These are phyloP conservation scores for Lichenothelia convexa DNA, from an alignment of 495 filamentous ascomycete species.

Conservation along the genomic window DNA sequence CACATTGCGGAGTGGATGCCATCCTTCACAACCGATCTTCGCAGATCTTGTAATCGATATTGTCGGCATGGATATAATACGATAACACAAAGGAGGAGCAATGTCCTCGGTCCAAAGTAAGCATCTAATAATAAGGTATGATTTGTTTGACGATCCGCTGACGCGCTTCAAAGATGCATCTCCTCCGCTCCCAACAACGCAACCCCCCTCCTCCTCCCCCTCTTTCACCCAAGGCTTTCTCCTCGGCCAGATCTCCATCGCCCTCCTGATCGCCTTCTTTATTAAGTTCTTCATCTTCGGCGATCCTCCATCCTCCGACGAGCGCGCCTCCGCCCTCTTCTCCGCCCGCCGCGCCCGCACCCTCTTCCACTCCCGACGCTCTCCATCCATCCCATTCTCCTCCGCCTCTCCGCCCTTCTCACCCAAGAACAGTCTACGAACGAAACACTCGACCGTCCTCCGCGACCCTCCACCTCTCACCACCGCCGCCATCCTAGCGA, in stretches of 20 bases:
- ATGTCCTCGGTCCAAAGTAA: too few relatives aligned
- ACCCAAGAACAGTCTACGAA: constrained; percentile 11
- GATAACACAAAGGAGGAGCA: too few relatives aligned
- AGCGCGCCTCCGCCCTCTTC: constrained; percentile 45
- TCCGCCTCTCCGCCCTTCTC: constrained; percentile 9
- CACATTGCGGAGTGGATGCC: too few relatives aligned
- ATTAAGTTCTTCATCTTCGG: constrained; percentile 99
- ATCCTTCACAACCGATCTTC: too few relatives aligned
- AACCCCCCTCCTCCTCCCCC: too few relatives aligned
- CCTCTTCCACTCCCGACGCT: constrained; percentile 32
- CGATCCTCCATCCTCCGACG: constrained; percentile 68
- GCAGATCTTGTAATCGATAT: too few relatives aligned
- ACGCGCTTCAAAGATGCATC: too few relatives aligned
- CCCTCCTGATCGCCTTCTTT: constrained; percentile 77
- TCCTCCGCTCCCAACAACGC: too few relatives aligned
- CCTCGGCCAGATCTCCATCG: constrained; percentile 79
- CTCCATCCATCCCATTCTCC: constrained; percentile 22
- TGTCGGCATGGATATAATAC: too few relatives aligned
- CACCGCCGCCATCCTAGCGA: constrained; percentile 76
- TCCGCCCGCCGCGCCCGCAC: constrained; percentile 46
- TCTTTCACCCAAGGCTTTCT: constrained; percentile 90
- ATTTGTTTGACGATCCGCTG: too few relatives aligned
- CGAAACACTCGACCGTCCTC: constrained; percentile 25
- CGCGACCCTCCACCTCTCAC: constrained; percentile 40
- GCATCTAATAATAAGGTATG: too few relatives aligned